These are phyloP conservation scores for Vigna angularis DNA, from an alignment of 306 rosid genomes.

Conservation along the genomic window DNA sequence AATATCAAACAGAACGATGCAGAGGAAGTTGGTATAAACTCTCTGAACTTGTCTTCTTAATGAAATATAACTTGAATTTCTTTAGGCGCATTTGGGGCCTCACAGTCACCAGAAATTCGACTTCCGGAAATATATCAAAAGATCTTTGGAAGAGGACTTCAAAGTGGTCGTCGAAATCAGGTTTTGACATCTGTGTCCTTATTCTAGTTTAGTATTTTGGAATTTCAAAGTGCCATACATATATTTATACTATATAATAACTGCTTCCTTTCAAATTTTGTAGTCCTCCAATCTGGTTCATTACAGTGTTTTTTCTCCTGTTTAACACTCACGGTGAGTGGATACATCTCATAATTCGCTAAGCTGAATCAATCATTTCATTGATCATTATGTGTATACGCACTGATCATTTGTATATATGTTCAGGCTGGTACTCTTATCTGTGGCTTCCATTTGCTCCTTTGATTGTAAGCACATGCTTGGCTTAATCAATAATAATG, in stretches of 20 bases:
- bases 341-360: background rate
- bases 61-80: no score
- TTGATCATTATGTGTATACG: background rate
- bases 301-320: background rate
- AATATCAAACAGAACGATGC: no score
- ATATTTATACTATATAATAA: background rate
- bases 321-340: background rate
- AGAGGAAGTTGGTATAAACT: no score
- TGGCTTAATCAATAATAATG: background rate
- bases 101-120: constrained; percentile 1
- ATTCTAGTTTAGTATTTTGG: background rate
- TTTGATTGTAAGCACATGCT: constrained; percentile 3
- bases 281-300: constrained; percentile 22
- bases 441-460: constrained; percentile 11
- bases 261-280: background rate
- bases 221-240: background rate
- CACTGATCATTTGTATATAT: background rate
- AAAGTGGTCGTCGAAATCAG: constrained; percentile 21
- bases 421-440: constrained; percentile 16
- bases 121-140: background rate
- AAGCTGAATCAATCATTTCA: background rate
- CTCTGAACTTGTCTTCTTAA: no score
- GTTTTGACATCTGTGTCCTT: background rate
- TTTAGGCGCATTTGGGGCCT: constrained; percentile 15
- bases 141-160: constrained; percentile 10